Conservation (phyloP, 306 rosid genomes). For the Inga oerstediana region DNA sequence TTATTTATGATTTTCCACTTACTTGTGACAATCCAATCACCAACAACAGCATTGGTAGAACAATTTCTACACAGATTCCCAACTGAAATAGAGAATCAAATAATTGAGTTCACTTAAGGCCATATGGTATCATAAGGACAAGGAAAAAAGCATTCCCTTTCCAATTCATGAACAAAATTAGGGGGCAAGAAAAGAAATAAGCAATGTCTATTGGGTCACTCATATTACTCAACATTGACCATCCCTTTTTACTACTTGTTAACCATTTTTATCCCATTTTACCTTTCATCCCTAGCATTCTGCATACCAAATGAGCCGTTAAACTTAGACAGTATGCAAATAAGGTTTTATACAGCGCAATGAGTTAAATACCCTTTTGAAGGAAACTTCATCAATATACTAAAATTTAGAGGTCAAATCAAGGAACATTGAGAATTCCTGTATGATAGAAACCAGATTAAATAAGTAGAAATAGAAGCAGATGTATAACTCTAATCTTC, state of each 20-base stretch:
- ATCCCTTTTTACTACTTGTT: too few species aligned
- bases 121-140: neutral
- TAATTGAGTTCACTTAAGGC: neutral
- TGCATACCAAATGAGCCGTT: neutral
- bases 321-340: neutral
- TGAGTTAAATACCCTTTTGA: constrained; percentile 22
- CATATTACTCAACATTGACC: too few species aligned
- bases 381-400: constrained; percentile 3
- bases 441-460: too few species aligned
- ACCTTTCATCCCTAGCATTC: too few species aligned
- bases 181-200: too few species aligned
- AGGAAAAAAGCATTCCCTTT: neutral
- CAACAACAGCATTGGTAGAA: constrained; percentile 87
- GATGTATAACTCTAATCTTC: constrained; percentile 8
- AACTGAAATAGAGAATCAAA: constrained; percentile 57
- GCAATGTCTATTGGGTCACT: neutral
- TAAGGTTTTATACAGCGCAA: neutral
- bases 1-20: too few species aligned
- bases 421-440: too few species aligned
- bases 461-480: constrained; percentile 22
- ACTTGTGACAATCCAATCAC: too few species aligned
- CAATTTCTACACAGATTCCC: constrained; percentile 93
- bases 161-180: neutral
- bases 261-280: too few species aligned
- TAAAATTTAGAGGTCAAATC: too few species aligned